Evolutionary conservation across 1,139 yeast species (phyloP).

Genomic region (Wickerhamiella infanticola): DNA sequence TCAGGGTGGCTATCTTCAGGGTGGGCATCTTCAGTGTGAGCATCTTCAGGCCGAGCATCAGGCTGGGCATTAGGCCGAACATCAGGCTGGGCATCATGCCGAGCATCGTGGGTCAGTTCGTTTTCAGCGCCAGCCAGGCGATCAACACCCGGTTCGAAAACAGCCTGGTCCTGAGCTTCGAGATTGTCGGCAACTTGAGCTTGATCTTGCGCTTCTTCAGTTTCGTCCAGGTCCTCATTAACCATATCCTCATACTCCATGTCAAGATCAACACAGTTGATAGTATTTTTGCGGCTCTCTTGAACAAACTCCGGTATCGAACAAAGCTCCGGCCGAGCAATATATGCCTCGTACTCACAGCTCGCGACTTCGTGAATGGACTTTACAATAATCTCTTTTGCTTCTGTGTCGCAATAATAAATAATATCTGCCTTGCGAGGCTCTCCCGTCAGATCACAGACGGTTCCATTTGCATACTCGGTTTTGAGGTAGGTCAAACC

Average conservation of each 20-base stretch:
- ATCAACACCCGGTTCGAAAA: constrained; percentile 3
- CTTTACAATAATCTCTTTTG: constrained; percentile 21
- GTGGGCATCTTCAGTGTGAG: neutral
- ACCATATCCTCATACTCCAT: neutral
- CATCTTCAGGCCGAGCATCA: neutral
- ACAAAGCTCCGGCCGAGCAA: constrained; percentile 49
- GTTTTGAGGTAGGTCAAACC: constrained; percentile 15
- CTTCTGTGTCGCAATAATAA: constrained; percentile 45
- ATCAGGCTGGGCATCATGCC: neutral
- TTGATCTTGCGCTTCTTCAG: neutral
- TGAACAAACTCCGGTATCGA: constrained; percentile 34
- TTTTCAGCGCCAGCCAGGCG: too few relatives aligned
- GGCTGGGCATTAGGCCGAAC: neutral
- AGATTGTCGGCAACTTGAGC: constrained; percentile 1
- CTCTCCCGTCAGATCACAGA: constrained; percentile 55
- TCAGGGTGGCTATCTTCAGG: neutral
- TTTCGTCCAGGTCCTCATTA: neutral
- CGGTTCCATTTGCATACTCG: constrained; percentile 34
- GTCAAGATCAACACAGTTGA: constrained; percentile 8
- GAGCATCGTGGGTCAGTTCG: neutral
- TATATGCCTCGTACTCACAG: constrained; percentile 52
- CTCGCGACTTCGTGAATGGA: constrained; percentile 51
- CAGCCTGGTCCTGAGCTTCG: constrained; percentile 4
- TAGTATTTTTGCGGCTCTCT: constrained; percentile 17
- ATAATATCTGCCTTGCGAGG: constrained; percentile 50